These are phyloP conservation scores for Tinospora cordifolia DNA, from an alignment of 164 flowering plant genomes.

Conservation along the genomic window DNA sequence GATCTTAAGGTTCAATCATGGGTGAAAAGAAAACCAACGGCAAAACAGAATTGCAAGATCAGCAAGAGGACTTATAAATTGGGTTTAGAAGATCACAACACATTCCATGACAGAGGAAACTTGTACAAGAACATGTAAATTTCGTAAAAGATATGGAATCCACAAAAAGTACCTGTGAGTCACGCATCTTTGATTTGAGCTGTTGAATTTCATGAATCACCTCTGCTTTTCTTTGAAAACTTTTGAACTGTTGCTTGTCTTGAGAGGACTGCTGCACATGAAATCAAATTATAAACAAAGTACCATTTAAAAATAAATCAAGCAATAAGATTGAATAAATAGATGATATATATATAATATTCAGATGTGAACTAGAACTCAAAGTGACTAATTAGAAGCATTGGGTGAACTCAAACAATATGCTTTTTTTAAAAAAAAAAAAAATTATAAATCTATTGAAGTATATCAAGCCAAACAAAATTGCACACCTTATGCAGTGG, in stretches of 20 bases:
- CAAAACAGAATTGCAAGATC: no score
- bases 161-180: slow-evolving; percentile 68
- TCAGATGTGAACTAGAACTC: neutral
- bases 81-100: neutral
- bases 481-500: slow-evolving; percentile 72
- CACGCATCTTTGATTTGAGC: slow-evolving; percentile 87
- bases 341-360: neutral
- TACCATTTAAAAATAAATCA: neutral
- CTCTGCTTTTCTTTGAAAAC: slow-evolving; percentile 86
- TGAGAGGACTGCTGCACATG: slow-evolving; percentile 47
- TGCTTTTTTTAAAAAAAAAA: neutral
- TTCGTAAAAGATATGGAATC: slow-evolving; percentile 2
- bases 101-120: neutral
- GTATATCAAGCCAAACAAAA: neutral
- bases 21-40: no score
- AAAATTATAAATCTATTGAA: neutral
- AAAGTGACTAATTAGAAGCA: neutral
- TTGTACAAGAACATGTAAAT: neutral
- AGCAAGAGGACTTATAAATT: neutral
- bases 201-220: slow-evolving; percentile 96
- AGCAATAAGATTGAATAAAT: neutral
- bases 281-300: neutral
- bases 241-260: slow-evolving; percentile 57
- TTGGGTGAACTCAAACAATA: neutral
- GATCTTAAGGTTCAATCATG: no score